Conservation (phyloP, 2,329 filamentous ascomycete species). For the Sporothrix mexicana region DNA sequence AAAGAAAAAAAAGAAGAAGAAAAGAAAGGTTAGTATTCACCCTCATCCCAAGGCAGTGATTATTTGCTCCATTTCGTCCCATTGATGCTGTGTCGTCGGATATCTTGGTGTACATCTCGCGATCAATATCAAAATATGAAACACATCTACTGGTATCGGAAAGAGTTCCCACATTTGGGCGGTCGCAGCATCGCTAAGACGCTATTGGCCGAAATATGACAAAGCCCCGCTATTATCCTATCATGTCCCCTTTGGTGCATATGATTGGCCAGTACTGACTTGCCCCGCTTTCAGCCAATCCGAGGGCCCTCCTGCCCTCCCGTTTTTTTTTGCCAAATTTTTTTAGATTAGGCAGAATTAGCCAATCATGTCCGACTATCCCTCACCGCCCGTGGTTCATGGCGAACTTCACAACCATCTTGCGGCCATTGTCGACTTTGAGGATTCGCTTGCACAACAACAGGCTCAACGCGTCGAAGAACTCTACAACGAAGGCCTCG, state of each 20-base stretch:
- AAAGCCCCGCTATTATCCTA: neutral
- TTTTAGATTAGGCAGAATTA: slow-evolving; percentile 26
- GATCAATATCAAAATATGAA: too few relatives aligned
- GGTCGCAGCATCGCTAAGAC: slow-evolving; percentile 23
- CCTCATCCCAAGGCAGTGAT: too few relatives aligned
- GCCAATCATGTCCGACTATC: slow-evolving; percentile 12
- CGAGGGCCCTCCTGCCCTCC: neutral
- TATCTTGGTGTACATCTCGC: too few relatives aligned
- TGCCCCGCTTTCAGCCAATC: slow-evolving; percentile 12
- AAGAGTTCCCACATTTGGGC: slow-evolving; percentile 20
- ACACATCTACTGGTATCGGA: neutral
- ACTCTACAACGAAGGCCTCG: too few relatives aligned
- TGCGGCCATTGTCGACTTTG: too few relatives aligned
- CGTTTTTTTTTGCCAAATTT: slow-evolving; percentile 18
- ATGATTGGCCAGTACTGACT: neutral
- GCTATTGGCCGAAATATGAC: neutral
- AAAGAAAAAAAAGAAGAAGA: too few relatives aligned
- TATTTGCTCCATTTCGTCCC: too few relatives aligned
- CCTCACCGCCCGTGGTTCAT: slow-evolving; percentile 12
- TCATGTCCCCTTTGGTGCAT: neutral
- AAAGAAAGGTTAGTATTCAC: too few relatives aligned
- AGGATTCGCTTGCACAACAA: too few relatives aligned
- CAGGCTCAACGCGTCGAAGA: too few relatives aligned
- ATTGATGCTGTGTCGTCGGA: too few relatives aligned
- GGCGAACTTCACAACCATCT: neutral